Base-by-base conservation (phyloP, 225 moss, liverwort and hornwort genomes). In the Anthoceros angustus region DNA sequence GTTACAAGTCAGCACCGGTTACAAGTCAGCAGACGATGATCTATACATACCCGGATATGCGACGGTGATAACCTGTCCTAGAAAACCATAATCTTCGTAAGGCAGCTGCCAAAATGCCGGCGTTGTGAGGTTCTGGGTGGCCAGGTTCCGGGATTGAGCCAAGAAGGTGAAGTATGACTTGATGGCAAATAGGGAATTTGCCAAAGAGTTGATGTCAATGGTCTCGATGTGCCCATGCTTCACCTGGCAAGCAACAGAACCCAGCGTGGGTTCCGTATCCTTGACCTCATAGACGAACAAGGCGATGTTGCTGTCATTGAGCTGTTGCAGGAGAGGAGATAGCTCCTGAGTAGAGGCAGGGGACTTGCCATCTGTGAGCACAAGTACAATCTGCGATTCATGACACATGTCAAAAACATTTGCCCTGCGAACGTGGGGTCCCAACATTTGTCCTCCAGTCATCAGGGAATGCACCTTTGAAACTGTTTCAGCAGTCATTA, bases 341-440 rank as follows among this genome's bases (percentile, higher is more conserved):
- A 79, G 72, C 40, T 72, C 72, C 12, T 5, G 40, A 12, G 24
- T 42, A n/a, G 70, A 42, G 9, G 73, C 42, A 24, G 42, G 26
- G 9, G 74, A 21, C 5, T 42, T 62, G 25, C 76, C 80, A 69
- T 76, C 71, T 32, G 80, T 80, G 69, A 80, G 73, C 0, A 80
- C 61, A 9, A 80, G 24, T 18, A 80, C 62, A 25, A 80, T 62
- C 80, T 80, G 80, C 71, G 65, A 55, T 55, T 20, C n/a, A 20
- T 55, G 55, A 20, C n/a, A 7, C 18, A 55, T 6, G 16, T 16
- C 45, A 11, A 46, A 11, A 16, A 20, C 18, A 55, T 55, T 23
- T 15, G 55, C 32, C 64, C 12, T 20, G 40, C 18, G 40, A 24
- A 39, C n/a, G 26, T 61, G 8, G 41, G 25, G 20, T 23, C 39